Percentiles rank a stretch among this genome's conserved stretches.
phyloP scores from a whole-genome alignment of 805 yeast species.

The Wickerhamiella hasegawae region DNA sequence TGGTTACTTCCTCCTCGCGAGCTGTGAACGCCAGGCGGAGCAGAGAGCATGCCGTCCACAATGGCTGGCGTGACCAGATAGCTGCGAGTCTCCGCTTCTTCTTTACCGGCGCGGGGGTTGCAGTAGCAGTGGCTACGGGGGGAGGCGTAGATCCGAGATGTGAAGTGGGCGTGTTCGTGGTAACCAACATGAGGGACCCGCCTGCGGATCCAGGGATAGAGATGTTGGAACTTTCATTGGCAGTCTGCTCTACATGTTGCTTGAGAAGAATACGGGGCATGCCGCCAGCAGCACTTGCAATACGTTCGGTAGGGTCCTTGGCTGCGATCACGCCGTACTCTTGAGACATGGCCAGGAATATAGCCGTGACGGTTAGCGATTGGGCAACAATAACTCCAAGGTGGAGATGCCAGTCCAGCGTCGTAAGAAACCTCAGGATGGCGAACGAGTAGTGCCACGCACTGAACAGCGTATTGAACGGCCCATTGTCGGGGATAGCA shows the following conservation, averaged over 20 bases:
- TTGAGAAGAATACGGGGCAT: too few species aligned
- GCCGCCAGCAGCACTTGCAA: too few species aligned
- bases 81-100: slow-evolving; percentile 11
- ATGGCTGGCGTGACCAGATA: slow-evolving; percentile 18
- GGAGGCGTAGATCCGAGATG: too few species aligned
- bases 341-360: slow-evolving; percentile 12
- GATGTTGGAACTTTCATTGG: too few species aligned
- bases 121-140: too few species aligned
- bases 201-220: too few species aligned
- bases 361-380: slow-evolving; percentile 16
- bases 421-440: not conserved
- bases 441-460: not conserved
- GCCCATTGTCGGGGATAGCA: too few species aligned
- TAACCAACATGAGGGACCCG: too few species aligned
- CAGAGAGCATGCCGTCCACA: slow-evolving; percentile 22
- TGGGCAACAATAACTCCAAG: slow-evolving; percentile 21
- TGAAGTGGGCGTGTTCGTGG: too few species aligned
- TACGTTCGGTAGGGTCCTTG: too few species aligned
- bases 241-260: too few species aligned
- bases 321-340: slow-evolving; percentile 1
- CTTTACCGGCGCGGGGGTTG: slow-evolving; percentile 1
- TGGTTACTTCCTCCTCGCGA: not conserved
- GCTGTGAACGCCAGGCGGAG: slow-evolving; percentile 17
- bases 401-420: not conserved
- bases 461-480: not conserved